Evolutionary conservation across 2,329 filamentous ascomycete genomes (phyloP).

Genomic region (Xylariaceae sp.): DNA sequence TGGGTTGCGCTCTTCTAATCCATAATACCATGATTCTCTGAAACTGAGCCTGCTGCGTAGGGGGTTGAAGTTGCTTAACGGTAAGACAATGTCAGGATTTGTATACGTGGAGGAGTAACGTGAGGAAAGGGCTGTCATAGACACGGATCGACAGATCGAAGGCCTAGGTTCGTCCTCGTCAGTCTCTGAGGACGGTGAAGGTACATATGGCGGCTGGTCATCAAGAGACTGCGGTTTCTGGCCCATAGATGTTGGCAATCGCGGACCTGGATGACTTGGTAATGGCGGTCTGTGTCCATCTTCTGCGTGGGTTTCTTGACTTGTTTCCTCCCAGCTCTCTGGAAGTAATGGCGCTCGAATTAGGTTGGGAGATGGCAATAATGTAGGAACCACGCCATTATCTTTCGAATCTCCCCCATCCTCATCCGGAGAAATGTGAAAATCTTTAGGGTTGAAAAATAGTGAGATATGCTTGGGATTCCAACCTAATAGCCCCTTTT

Average conservation of each 20-base stretch:
- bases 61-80: not conserved
- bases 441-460: constrained; percentile 26
- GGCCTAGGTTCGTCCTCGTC: constrained; percentile 13
- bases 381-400: constrained; percentile 12
- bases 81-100: constrained; percentile 7
- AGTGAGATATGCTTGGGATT: constrained; percentile 28
- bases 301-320: too few species aligned
- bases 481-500: constrained; percentile 25
- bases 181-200: constrained; percentile 20
- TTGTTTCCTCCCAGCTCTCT: too few species aligned
- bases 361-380: constrained; percentile 23
- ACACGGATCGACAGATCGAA: constrained; percentile 14
- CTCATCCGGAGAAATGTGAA: constrained; percentile 17
- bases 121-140: constrained; percentile 15
- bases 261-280: constrained; percentile 9
- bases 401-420: constrained; percentile 5
- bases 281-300: too few species aligned
- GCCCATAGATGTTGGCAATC: constrained; percentile 15
- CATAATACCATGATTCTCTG: constrained; percentile 27
- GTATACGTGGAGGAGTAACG: constrained; percentile 11
- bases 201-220: constrained; percentile 12
- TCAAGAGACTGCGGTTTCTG: constrained; percentile 10
- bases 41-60: constrained; percentile 1
- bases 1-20: constrained; percentile 17
- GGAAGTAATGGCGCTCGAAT: constrained; percentile 12